A percentile compares a stretch with the other conserved stretches of the same genome.
phyloP scores from a whole-genome alignment of 257 asterid species.

The Nicotiana tabacum region DNA sequence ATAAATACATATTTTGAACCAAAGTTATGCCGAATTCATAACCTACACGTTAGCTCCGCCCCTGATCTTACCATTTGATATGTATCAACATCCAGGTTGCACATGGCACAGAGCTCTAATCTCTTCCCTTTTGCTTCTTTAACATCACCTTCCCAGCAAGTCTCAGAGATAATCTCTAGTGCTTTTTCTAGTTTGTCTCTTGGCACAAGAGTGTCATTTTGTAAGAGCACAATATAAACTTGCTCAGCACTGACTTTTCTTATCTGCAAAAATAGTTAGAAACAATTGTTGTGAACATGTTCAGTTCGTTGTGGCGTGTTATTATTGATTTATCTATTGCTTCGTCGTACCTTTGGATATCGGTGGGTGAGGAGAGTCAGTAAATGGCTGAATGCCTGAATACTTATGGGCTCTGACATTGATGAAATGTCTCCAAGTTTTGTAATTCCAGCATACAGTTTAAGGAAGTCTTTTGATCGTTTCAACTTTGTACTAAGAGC shows the following conservation, averaged over 20 bases:
- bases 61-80: too few species aligned
- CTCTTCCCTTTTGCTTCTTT: slow-evolving; percentile 70
- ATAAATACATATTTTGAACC: too few species aligned
- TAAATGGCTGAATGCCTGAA: slow-evolving; percentile 58
- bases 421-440: slow-evolving; percentile 83
- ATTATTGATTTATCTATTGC: neutral
- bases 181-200: slow-evolving; percentile 60
- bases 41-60: too few species aligned
- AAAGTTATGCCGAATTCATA: too few species aligned
- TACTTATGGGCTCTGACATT: slow-evolving; percentile 45
- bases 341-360: slow-evolving; percentile 65
- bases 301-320: neutral
- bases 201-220: slow-evolving; percentile 49
- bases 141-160: slow-evolving; percentile 89
- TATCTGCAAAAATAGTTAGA: slow-evolving; percentile 40
- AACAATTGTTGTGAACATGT: neutral
- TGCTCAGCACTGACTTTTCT: slow-evolving; percentile 83
- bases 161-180: slow-evolving; percentile 62
- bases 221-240: slow-evolving; percentile 68
- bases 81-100: slow-evolving; percentile 40
- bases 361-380: slow-evolving; percentile 72
- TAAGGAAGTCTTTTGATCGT: slow-evolving; percentile 79
- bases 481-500: slow-evolving; percentile 62
- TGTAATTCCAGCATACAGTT: slow-evolving; percentile 76
- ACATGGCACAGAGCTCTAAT: slow-evolving; percentile 44